Conservation (phyloP, 2,329 filamentous ascomycete species). For the Nigrospora osmanthi region DNA sequence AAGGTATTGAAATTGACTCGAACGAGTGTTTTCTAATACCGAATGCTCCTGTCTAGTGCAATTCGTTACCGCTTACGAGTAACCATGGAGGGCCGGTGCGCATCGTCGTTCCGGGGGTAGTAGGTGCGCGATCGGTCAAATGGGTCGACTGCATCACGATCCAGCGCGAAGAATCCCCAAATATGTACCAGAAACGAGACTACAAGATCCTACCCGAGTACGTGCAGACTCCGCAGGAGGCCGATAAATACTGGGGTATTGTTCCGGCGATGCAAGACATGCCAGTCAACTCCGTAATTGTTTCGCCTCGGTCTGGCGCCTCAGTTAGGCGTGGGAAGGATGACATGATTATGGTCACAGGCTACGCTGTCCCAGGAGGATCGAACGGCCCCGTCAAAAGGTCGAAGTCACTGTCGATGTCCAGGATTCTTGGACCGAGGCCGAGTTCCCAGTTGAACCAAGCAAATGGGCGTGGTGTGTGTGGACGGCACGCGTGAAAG, state of each 20-base stretch:
- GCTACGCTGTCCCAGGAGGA: constrained; percentile 48
- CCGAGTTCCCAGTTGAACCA: constrained; percentile 17
- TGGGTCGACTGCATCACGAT: constrained; percentile 48
- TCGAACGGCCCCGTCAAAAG: constrained; percentile 41
- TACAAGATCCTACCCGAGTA: constrained; percentile 52
- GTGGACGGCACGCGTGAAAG: constrained; percentile 38
- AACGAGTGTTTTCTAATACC: constrained; percentile 16
- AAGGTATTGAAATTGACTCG: too few species aligned
- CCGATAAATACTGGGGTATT: constrained; percentile 42
- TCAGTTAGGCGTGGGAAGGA: constrained; percentile 18
- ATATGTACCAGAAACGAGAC: constrained; percentile 50
- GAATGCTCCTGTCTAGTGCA: constrained; percentile 38
- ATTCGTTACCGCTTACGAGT: constrained; percentile 25
- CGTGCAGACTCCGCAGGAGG: constrained; percentile 35
- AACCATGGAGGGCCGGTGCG: constrained; percentile 29
- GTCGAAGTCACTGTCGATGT: constrained; percentile 46
- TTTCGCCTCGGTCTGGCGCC: constrained; percentile 2
- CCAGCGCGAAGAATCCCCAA: constrained; percentile 38
- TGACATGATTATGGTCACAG: constrained; percentile 38
- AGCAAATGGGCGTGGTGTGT: constrained; percentile 49
- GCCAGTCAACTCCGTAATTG: constrained; percentile 47
- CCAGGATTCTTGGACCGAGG: constrained; percentile 38
- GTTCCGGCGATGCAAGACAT: constrained; percentile 44
- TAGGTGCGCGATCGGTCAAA: constrained; percentile 46
- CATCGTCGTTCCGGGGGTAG: constrained; percentile 32